Percentiles rank a stretch among this genome's conserved stretches.
Conservation (phyloP, 192 early-diverging fungal species). For the Phlyctochytrium arcticum region DNA sequence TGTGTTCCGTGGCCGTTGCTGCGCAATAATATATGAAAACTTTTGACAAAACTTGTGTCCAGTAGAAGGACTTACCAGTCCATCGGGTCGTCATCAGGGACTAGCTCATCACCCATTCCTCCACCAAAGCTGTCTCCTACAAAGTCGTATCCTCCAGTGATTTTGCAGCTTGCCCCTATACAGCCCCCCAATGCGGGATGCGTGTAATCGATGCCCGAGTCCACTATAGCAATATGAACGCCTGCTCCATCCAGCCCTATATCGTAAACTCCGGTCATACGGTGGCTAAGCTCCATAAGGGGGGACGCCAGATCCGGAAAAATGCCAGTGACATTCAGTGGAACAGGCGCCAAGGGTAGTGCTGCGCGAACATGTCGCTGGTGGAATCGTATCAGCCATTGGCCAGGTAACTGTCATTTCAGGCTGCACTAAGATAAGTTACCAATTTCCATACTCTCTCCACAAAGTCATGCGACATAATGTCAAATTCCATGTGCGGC, state of each 20-base stretch:
- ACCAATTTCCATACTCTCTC: too few species aligned
- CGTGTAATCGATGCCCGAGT: slow-evolving; percentile 4
- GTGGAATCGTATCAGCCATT: slow-evolving; percentile 88
- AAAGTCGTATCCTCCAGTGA: slow-evolving; percentile 7
- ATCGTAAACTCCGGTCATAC: slow-evolving; percentile 10
- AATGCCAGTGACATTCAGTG: background rate
- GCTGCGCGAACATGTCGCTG: slow-evolving; percentile 66
- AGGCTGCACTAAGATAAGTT: too few species aligned
- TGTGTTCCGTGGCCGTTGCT: background rate
- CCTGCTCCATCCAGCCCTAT: slow-evolving; percentile 1
- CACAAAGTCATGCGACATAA: too few species aligned
- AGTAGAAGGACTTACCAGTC: background rate
- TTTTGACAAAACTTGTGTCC: background rate
- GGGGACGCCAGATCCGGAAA: background rate
- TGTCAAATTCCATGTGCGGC: too few species aligned
- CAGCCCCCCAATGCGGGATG: slow-evolving; percentile 19
- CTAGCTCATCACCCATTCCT: background rate
- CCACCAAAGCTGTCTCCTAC: slow-evolving; percentile 1
- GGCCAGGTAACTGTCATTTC: too few species aligned
- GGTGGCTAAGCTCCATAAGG: background rate
- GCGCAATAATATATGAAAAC: background rate
- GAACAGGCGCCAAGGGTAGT: slow-evolving; percentile 49
- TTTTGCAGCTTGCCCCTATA: slow-evolving; percentile 7
- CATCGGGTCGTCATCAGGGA: background rate
- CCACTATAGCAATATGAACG: slow-evolving; percentile 13